These are phyloP conservation scores for Ogataea haglerorum DNA, from an alignment of 805 yeast genomes.

Conservation along the genomic window DNA sequence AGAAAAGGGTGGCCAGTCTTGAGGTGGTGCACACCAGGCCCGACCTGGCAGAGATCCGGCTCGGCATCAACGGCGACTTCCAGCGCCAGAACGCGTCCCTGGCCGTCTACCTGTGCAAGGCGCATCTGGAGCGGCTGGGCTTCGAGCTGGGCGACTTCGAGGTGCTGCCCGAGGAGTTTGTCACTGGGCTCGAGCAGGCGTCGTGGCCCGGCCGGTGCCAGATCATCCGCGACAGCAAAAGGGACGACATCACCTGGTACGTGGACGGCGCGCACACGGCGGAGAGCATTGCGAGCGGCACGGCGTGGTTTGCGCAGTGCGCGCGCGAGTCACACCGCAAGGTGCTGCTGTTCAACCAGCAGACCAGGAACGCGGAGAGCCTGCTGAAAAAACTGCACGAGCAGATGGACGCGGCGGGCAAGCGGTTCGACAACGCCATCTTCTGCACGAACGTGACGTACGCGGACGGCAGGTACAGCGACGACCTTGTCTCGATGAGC, in stretches of 20 bases:
- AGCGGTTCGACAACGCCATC: conserved; percentile 68
- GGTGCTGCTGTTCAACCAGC: conserved; percentile 87
- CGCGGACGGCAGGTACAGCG: conserved; percentile 73
- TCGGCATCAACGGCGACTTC: conserved; percentile 82
- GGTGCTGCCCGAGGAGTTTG: conserved; percentile 46
- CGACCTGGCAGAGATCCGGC: conserved; percentile 38
- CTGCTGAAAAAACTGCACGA: conserved; percentile 54
- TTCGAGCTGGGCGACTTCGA: conserved; percentile 30
- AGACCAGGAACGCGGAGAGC: conserved; percentile 77
- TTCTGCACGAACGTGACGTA: conserved; percentile 93
- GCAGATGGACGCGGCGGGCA: conserved; percentile 34
- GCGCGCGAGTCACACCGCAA: conserved; percentile 29
- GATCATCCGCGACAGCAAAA: conserved; percentile 41
- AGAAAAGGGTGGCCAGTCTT: conserved; percentile 48
- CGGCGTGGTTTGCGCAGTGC: conserved; percentile 66
- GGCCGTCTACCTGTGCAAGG: conserved; percentile 67
- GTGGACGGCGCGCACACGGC: conserved; percentile 95
- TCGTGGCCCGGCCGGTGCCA: conserved; percentile 98
- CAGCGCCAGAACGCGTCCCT: conserved; percentile 85
- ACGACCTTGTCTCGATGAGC: conserved; percentile 83
- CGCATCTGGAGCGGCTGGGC: conserved; percentile 54
- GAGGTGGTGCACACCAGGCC: conserved; percentile 48
- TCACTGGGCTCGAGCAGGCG: conserved; percentile 60
- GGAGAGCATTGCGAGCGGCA: conserved; percentile 82
- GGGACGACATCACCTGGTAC: conserved; percentile 62